These are phyloP conservation scores for Trametes coccinea DNA, from an alignment of 768 basidiomycete species.

Conservation along the genomic window DNA sequence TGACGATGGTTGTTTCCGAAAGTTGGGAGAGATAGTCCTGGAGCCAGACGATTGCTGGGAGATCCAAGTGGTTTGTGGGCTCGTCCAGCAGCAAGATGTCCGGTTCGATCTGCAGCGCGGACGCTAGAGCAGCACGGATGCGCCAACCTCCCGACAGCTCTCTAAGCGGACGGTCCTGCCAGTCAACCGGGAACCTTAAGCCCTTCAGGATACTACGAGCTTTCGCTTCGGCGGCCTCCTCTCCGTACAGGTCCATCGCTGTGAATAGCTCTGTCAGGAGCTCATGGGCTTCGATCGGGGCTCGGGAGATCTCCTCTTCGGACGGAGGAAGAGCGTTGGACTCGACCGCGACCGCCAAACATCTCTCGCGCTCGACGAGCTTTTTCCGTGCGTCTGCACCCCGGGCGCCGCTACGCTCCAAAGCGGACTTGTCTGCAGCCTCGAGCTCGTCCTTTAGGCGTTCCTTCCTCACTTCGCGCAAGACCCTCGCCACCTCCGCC, in stretches of 20 bases:
- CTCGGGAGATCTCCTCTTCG: conserved; percentile 6
- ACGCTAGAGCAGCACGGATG: conserved; percentile 46
- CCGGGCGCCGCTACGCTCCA: conserved; percentile 23
- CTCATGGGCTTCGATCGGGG: conserved; percentile 17
- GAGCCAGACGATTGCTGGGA: conserved; percentile 73
- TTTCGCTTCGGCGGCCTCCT: conserved; percentile 84
- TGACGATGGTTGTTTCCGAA: conserved; percentile 22
- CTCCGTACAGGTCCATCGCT: conserved; percentile 22
- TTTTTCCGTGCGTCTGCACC: conserved; percentile 21
- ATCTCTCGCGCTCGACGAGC: conserved; percentile 23
- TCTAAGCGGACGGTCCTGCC: conserved; percentile 17
- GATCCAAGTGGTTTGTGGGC: conserved; percentile 96
- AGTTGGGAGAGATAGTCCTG: conserved; percentile 19
- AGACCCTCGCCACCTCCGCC: conserved; percentile 88
- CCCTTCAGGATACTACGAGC: conserved; percentile 53
- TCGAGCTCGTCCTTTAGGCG: conserved; percentile 17
- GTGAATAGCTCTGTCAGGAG: conserved; percentile 25
- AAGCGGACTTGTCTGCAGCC: conserved; percentile 25
- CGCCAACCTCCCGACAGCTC: conserved; percentile 21
- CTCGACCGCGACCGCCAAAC: conserved; percentile 16
- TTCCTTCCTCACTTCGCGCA: conserved; percentile 84
- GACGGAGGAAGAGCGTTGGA: conserved; percentile 3
- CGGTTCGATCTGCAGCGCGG: conserved; percentile 92
- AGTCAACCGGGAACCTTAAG: conserved; percentile 8
- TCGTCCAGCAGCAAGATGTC: conserved; percentile 89